A percentile compares a stretch with the other conserved stretches of the same genome.
Evolutionary conservation across 2,329 filamentous ascomycete genomes (phyloP).

Genomic region (Phyllosticta citriasiana): DNA sequence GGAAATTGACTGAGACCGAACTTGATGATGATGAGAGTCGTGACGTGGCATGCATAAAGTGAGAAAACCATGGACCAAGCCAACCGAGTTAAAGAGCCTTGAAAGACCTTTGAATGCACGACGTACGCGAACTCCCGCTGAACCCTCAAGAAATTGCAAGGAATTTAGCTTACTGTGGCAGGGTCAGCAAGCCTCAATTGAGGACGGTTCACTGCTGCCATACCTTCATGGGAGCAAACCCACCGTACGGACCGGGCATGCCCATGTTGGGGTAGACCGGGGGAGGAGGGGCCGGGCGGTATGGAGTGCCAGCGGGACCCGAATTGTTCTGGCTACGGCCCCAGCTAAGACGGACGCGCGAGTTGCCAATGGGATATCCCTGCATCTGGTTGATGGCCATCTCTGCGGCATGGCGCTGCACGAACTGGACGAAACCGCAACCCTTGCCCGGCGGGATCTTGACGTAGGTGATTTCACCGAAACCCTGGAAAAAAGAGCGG

Average conservation of each 20-base stretch:
- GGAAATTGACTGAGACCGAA: constrained; percentile 8
- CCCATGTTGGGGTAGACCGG: constrained; percentile 63
- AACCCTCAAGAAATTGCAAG: constrained; percentile 15
- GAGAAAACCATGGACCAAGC: constrained; percentile 13
- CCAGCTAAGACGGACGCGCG: constrained; percentile 93
- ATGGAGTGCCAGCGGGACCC: constrained; percentile 87
- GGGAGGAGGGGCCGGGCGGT: constrained; percentile 81
- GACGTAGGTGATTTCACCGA: constrained; percentile 98
- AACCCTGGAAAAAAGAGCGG: constrained; percentile 99
- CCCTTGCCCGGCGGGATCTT: constrained; percentile 99
- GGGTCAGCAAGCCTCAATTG: constrained; percentile 7
- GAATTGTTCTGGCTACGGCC: constrained; percentile 99
- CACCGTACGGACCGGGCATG: constrained; percentile 55
- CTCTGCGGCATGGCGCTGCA: constrained; percentile 95
- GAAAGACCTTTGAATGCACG: constrained; percentile 12
- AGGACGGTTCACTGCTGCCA: constrained; percentile 10
- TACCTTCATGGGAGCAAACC: constrained; percentile 60
- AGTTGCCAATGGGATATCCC: constrained; percentile 98
- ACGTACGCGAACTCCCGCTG: constrained; percentile 12
- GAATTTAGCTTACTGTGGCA: constrained; percentile 11
- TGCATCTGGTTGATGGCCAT: constrained; percentile 99
- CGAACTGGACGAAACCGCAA: constrained; percentile 97
- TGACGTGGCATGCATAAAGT: constrained; percentile 12
- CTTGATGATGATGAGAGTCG: constrained; percentile 10
- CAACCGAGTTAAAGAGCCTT: constrained; percentile 12